Conservation (phyloP, 2,329 filamentous ascomycete species). For the Aspergillus glaucus region DNA sequence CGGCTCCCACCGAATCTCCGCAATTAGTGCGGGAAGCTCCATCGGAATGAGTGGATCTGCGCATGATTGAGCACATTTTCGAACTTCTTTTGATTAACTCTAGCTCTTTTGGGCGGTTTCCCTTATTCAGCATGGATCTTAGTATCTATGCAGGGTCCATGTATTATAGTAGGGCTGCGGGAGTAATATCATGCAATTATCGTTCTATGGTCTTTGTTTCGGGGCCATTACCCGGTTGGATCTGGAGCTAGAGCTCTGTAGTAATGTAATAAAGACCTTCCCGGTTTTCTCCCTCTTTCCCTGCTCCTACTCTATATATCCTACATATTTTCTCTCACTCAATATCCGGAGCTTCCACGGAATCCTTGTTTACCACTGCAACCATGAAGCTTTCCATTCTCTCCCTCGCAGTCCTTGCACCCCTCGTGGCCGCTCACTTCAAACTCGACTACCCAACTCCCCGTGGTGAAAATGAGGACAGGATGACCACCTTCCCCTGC, state of each 20-base stretch:
- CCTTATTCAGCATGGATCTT: too few species aligned
- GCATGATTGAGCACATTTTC: slow-evolving; percentile 28
- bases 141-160: neutral
- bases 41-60: slow-evolving; percentile 8
- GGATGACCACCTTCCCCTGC: slow-evolving; percentile 44
- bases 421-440: slow-evolving; percentile 51
- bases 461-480: slow-evolving; percentile 46
- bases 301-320: neutral
- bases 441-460: slow-evolving; percentile 46
- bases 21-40: neutral
- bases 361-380: neutral
- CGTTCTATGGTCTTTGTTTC: too few species aligned
- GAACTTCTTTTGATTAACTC: slow-evolving; percentile 4
- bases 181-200: too few species aligned
- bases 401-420: slow-evolving; percentile 36
- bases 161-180: neutral
- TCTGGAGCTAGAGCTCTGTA: too few species aligned
- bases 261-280: neutral
- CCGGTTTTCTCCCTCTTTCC: neutral
- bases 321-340: neutral
- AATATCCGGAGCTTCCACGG: neutral
- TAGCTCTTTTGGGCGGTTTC: neutral
- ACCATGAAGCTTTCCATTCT: slow-evolving; percentile 29
- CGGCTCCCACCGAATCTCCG: neutral
- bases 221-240: too few species aligned